These are phyloP conservation scores for Lichenothelia convexa DNA, from an alignment of 495 filamentous ascomycete species.

Conservation along the genomic window DNA sequence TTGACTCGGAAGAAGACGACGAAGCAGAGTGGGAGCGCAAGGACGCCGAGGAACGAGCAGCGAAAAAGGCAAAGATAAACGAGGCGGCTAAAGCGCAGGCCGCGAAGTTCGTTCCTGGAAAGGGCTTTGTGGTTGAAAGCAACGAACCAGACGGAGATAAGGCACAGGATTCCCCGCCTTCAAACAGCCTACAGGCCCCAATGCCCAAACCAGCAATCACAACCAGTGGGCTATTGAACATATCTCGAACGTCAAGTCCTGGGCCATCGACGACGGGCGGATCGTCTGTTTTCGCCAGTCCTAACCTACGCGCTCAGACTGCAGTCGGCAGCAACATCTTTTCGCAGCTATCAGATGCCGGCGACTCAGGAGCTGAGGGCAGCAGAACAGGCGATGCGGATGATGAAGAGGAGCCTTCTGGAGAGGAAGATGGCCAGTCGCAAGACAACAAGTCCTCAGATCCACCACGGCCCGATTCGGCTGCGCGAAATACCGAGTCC, in stretches of 20 bases:
- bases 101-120: too few species aligned
- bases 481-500: neutral
- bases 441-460: neutral
- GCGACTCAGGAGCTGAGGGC: neutral
- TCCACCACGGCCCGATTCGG: neutral
- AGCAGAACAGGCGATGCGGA: neutral
- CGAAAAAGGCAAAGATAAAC: conserved; percentile 9
- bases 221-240: too few species aligned
- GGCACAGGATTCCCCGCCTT: too few species aligned
- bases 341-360: neutral
- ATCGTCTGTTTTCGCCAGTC: neutral
- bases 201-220: too few species aligned
- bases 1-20: conserved; percentile 13
- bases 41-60: conserved; percentile 8
- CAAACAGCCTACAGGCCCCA: too few species aligned
- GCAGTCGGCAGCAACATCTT: conserved; percentile 1
- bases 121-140: too few species aligned
- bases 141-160: too few species aligned
- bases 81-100: conserved; percentile 6
- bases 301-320: neutral
- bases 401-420: neutral
- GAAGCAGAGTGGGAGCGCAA: conserved; percentile 9
- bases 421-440: neutral
- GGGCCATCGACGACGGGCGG: neutral
- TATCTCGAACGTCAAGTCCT: neutral